Conservation (phyloP, 352 stramenopile genomes). For the Pythium sp. region DNA sequence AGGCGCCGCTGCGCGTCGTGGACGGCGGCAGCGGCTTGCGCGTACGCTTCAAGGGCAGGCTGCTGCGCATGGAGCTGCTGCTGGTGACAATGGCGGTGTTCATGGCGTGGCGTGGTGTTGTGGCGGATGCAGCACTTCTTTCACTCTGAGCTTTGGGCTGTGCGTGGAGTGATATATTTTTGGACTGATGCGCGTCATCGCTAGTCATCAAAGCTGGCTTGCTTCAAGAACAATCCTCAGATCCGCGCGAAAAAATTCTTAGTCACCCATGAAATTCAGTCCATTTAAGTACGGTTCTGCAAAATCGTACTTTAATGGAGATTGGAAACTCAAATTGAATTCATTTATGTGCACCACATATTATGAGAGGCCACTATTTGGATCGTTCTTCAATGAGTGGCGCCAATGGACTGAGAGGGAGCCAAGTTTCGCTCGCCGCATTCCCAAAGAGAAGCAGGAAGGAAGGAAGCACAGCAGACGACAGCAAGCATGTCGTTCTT, state of each 20-base stretch:
- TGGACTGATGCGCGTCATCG: neutral
- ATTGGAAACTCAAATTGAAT: no score
- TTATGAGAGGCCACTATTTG: neutral
- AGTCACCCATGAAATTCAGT: neutral
- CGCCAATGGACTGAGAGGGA: neutral
- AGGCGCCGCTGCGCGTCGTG: neutral
- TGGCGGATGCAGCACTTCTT: neutral
- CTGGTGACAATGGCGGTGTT: neutral
- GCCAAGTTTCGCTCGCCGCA: neutral
- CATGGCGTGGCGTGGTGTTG: neutral
- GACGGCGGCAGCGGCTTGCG: neutral
- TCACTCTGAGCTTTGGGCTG: neutral
- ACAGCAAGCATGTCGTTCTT: slow-evolving; percentile 67
- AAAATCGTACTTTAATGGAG: neutral
- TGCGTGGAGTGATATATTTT: neutral
- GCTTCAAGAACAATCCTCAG: neutral
- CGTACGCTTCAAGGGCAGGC: slow-evolving; percentile 5
- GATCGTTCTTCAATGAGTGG: neutral
- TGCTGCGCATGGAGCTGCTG: neutral
- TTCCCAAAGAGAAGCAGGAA: slow-evolving; percentile 1
- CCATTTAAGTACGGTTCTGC: neutral
- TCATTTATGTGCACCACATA: neutral
- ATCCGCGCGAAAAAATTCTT: neutral
- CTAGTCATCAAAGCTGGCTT: neutral
- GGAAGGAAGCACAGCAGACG: neutral